A percentile compares a stretch with the other conserved stretches of the same genome.
phyloP scores from a whole-genome alignment of 306 rosid species.

The Trichosanthes cucumerina region DNA sequence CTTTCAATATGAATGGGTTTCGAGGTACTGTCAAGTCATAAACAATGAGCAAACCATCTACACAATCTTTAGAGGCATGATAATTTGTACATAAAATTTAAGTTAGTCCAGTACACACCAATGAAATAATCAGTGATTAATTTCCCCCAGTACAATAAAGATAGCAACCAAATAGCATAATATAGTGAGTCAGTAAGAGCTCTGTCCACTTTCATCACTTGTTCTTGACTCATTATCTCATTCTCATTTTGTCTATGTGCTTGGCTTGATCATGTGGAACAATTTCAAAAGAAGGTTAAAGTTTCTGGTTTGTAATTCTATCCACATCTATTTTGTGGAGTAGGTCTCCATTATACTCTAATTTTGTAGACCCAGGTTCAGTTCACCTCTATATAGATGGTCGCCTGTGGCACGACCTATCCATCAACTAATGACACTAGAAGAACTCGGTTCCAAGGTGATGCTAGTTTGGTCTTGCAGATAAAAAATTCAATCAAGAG shows the following conservation, averaged over 20 bases:
- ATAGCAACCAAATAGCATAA: neutral
- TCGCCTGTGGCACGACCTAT: neutral
- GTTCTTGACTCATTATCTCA: neutral
- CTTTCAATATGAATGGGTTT: neutral
- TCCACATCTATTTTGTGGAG: neutral
- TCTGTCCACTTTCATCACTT: neutral
- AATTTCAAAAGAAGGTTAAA: neutral
- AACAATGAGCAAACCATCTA: neutral
- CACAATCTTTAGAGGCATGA: neutral
- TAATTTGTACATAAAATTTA: neutral
- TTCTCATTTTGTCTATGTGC: neutral
- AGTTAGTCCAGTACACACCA: neutral
- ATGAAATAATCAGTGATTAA: neutral
- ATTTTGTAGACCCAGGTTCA: neutral
- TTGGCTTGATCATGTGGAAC: neutral
- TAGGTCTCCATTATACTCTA: neutral
- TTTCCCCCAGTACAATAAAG: neutral
- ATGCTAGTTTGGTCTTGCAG: neutral
- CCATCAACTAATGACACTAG: neutral
- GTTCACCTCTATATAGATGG: neutral
- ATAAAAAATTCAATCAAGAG: neutral
- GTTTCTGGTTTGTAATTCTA: neutral
- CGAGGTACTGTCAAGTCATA: neutral
- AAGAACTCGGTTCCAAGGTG: neutral
- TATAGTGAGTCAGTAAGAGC: neutral